Conservation (phyloP, 345 rosid genomes). For the Ceriops zippeliana region DNA sequence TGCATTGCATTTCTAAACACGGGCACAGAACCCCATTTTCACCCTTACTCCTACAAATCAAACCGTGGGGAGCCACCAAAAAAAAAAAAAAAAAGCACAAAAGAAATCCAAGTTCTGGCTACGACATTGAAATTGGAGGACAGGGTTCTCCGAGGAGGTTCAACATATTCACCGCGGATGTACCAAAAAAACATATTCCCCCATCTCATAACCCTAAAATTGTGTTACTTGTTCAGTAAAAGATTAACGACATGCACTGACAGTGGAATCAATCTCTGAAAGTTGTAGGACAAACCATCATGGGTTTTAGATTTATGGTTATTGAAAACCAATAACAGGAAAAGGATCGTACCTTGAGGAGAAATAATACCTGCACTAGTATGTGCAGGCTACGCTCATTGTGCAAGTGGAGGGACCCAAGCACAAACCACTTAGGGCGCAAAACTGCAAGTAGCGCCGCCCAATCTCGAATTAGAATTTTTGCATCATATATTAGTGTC, state of each 20-base stretch:
- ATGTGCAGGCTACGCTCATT: slow-evolving; percentile 52
- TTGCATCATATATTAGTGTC: slow-evolving; percentile 18
- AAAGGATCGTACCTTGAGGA: slow-evolving; percentile 22
- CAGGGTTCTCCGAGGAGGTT: too few relatives aligned
- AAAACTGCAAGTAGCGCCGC: slow-evolving; percentile 45
- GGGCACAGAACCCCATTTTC: too few relatives aligned
- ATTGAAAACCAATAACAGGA: slow-evolving; percentile 10
- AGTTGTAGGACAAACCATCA: slow-evolving; percentile 5
- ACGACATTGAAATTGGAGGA: too few relatives aligned
- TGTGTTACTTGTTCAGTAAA: not conserved
- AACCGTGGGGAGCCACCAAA: too few relatives aligned
- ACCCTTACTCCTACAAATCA: too few relatives aligned
- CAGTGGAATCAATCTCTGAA: not conserved
- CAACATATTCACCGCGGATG: too few relatives aligned
- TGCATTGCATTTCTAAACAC: not conserved
- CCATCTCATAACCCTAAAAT: too few relatives aligned
- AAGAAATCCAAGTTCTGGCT: too few relatives aligned
- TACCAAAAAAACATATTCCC: too few relatives aligned
- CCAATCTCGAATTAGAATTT: slow-evolving; percentile 27
- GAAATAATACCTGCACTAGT: slow-evolving; percentile 54
- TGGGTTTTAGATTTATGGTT: slow-evolving; percentile 13
- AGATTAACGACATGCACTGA: not conserved
- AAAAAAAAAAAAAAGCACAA: too few relatives aligned
- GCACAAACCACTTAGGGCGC: slow-evolving; percentile 57
- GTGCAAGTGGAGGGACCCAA: slow-evolving; percentile 56